phyloP scores from a whole-genome alignment of 2,329 filamentous ascomycete genomes.

The Fusarium sp. region DNA sequence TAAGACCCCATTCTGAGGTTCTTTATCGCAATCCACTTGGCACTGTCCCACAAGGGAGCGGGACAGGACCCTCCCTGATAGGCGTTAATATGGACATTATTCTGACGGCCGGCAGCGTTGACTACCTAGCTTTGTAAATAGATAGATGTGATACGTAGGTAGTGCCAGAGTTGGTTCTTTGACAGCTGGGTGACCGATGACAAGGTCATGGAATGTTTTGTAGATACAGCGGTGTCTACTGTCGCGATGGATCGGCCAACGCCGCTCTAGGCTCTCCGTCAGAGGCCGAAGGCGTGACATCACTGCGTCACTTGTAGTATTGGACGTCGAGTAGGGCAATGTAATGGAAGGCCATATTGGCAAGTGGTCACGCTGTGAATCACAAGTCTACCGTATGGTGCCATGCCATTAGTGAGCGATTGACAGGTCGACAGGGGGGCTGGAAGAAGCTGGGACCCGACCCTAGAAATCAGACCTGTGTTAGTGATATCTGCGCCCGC shows the following conservation, averaged over 20 bases:
- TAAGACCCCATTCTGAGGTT: constrained; percentile 21
- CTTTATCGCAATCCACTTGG: constrained; percentile 44
- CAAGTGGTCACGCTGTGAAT: constrained; percentile 30
- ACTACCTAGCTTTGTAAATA: background rate
- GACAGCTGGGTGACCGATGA: constrained; percentile 13
- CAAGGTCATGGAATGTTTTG: constrained; percentile 4
- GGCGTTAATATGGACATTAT: constrained; percentile 26
- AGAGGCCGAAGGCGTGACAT: constrained; percentile 27
- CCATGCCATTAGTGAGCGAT: constrained; percentile 39
- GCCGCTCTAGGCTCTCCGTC: constrained; percentile 15
- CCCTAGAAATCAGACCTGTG: constrained; percentile 10
- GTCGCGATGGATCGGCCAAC: constrained; percentile 21
- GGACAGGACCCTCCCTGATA: constrained; percentile 43
- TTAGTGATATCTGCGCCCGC: constrained; percentile 35
- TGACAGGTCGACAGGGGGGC: constrained; percentile 11
- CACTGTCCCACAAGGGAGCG: constrained; percentile 40
- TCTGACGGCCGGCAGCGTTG: constrained; percentile 16
- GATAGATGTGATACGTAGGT: constrained; percentile 2
- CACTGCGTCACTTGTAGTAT: constrained; percentile 37
- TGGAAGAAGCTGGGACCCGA: constrained; percentile 15
- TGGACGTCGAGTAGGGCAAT: constrained; percentile 24
- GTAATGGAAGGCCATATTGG: constrained; percentile 22
- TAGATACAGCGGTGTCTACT: constrained; percentile 6
- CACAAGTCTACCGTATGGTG: constrained; percentile 32
- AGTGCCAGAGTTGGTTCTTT: background rate